Base-by-base conservation (phyloP, 2,329 filamentous ascomycete species). In the Exophiala dermatitidis region DNA sequence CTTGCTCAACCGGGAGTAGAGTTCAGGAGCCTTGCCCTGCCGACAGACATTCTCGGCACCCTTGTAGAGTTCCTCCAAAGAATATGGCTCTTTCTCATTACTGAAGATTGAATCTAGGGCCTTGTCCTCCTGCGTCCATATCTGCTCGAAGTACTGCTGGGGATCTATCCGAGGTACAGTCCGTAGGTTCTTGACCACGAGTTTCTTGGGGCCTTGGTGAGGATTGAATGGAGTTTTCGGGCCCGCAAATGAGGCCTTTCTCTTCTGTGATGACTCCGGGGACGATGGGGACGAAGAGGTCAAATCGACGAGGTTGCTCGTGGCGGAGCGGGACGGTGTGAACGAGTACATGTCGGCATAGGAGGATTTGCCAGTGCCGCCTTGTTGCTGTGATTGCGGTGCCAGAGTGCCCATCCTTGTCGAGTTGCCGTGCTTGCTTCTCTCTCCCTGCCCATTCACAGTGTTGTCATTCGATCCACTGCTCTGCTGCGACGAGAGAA, bases 121-220 rank as follows among this genome's bases (percentile, higher is more conserved):
- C 34, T 76, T 75, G 53, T 88, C 82, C 4, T 97, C 75, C 66
- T 94, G 85, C 38, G 73, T 71, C 81, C 86, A 88, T 2, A 83
- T 85, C 63, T 83, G 82, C 38, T 83, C 76, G 63, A 95, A 88
- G 72, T 95, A 97, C 59, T 81, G 77, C 58, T 86, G 82, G 19
- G 86, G 80, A 62, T 89, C 81, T 50, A 80, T 75, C 53, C 78
- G 77, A n/a, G 79, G 72, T 12, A 77, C 77, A 1, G 80, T 78
- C 54, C 85, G 83, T 59, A 96, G 78, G 67, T 96, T 97, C 79
- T 95, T 95, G 64, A 98, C 88, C n/a, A 91, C 81, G 43, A 98
- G 79, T 70, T 86, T 90, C 75, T 86, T 90, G 19, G 88, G 84
- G 32, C 89, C 90, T 7, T 78, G 76, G 64, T 88, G 82, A 8